Base-by-base conservation (phyloP, 225 moss, liverwort and hornwort species). In the Lunularia cruciata region DNA sequence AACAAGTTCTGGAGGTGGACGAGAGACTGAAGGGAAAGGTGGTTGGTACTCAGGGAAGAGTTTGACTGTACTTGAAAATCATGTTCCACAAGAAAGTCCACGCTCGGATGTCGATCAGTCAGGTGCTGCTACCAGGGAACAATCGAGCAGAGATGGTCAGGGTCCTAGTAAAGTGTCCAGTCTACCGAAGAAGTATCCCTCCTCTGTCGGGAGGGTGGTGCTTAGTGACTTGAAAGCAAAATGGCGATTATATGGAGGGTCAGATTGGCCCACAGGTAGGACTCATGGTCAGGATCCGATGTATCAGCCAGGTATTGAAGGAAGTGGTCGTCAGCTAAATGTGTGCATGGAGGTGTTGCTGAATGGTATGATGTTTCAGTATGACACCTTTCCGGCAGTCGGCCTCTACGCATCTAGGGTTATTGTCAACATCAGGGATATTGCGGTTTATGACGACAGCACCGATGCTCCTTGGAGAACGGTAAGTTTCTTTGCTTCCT, bases 401-500 rank as follows among this genome's bases (percentile, higher is more conserved):
- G 96, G 89, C 42, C 65, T 92, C 28, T 92, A 98, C 78, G 89
- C 96, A 31, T 98, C 96, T 32, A 89, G 90, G 69, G 81, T 98
- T 73, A 78, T 84, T 54, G 89, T 92, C 55, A 86, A 87, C 25
- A 68, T 92, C 67, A 77, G 81, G 68, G 89, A 93, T 48, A 87
- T 98, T 69, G 90, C 89, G 48, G 92, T 98, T 39, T 87, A 89
- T 66, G 96, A 98, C 76, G 86, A 90, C 81, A 91, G 96, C 83
- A 78, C 78, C 48, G 90, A 91, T 75, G 92, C 92, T 66, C 79
- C 83, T 38, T 98, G 96, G 96, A 89, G 77, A 83, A 87, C 84
- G 69, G 95, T 95, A 70, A 4, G 78, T 63, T 35, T 23, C 30
- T 65, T 71, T 6, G n/a, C n/a, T n/a, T n/a, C n/a, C n/a, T n/a